Conservation (phyloP, 139 green algal species). For the Chlorella sp. region DNA sequence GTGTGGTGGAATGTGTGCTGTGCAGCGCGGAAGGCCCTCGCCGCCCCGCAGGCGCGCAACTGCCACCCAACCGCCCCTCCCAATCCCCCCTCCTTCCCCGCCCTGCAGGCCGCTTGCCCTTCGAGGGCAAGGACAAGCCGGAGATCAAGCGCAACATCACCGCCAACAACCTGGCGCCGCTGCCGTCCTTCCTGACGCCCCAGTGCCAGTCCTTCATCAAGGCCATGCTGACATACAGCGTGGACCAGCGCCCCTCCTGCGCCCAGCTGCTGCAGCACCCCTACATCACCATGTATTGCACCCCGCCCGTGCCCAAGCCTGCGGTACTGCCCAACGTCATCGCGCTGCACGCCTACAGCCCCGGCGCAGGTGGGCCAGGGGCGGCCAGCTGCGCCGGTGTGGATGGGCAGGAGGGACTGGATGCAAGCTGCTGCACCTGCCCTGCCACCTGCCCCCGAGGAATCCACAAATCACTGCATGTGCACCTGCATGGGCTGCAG, state of each 20-base stretch:
- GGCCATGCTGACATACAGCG: conserved; percentile 68
- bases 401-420: not conserved
- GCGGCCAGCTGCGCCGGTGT: too few relatives aligned
- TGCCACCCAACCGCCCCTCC: too few relatives aligned
- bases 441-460: not conserved
- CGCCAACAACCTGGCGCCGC: conserved; percentile 47
- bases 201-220: conserved; percentile 60
- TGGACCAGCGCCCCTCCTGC: conserved; percentile 63
- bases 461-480: not conserved
- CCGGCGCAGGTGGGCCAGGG: conserved; percentile 11
- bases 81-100: not conserved
- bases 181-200: conserved; percentile 47
- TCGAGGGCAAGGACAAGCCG: conserved; percentile 65
- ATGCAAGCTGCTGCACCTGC: not conserved
- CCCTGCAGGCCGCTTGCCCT: conserved; percentile 60
- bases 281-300: conserved; percentile 56
- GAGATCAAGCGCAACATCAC: conserved; percentile 66
- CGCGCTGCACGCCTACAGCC: conserved; percentile 25
- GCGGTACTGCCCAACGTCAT: conserved; percentile 9
- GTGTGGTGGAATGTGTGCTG: not conserved
- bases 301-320: not conserved
- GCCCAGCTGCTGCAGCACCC: conserved; percentile 71
- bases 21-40: not conserved
- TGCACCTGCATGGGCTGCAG: not conserved
- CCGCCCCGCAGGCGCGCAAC: too few relatives aligned